phyloP scores from a whole-genome alignment of 1,284 basidiomycete species.

The Neolentinus lepideus region DNA sequence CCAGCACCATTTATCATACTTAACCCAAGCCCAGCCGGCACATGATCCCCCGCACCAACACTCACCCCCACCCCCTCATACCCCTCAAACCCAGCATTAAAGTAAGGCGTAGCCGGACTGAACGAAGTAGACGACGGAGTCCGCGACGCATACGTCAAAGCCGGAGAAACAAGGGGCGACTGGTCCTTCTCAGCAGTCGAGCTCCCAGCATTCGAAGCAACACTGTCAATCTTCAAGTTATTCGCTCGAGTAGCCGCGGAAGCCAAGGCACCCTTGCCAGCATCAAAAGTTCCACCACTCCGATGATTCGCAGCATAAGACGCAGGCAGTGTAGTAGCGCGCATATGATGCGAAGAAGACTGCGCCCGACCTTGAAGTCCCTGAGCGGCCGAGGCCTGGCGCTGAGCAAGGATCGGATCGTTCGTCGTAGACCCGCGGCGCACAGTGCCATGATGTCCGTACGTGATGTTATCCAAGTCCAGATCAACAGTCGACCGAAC shows the following conservation, averaged over 20 bases:
- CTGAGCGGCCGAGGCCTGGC: neutral
- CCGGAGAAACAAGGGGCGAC: neutral
- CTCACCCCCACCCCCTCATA: neutral
- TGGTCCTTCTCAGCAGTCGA: neutral
- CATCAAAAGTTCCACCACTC: neutral
- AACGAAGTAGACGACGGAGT: neutral
- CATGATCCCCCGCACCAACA: neutral
- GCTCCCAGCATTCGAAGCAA: neutral
- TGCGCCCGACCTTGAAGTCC: neutral
- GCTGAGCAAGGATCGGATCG: neutral
- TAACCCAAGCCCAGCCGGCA: neutral
- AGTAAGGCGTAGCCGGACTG: constrained; percentile 1
- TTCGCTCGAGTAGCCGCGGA: neutral
- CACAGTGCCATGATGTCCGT: neutral
- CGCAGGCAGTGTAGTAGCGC: neutral
- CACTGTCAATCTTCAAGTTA: constrained; percentile 1
- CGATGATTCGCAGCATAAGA: neutral
- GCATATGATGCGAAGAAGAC: neutral
- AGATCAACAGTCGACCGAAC: neutral
- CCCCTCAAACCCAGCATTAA: neutral
- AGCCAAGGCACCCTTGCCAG: neutral
- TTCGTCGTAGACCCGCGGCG: neutral
- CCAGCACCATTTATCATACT: neutral
- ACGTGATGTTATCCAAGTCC: neutral
- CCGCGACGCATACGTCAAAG: neutral